phyloP scores from a whole-genome alignment of 129 eudicot genomes.

The Glebionis coronaria region DNA sequence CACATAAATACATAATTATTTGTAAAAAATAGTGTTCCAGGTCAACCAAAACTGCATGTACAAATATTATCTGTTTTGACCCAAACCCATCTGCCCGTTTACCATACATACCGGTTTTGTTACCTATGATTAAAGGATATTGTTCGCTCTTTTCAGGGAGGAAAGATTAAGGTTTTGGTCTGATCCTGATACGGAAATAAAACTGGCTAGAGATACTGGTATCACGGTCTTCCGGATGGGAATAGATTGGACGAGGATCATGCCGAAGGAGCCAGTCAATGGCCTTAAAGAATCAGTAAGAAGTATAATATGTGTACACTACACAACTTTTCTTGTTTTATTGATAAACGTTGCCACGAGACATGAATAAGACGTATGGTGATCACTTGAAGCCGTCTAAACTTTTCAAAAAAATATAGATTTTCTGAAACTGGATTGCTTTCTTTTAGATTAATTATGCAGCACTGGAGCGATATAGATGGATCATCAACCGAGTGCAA shows the following conservation, averaged over 20 bases:
- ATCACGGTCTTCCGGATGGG: slow-evolving; percentile 93
- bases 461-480: slow-evolving; percentile 90
- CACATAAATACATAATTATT: not conserved
- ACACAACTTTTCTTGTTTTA: not conserved
- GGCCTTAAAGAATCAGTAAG: slow-evolving; percentile 75
- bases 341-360: slow-evolving; percentile 14
- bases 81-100: not conserved
- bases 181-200: slow-evolving; percentile 94
- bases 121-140: not conserved
- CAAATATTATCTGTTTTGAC: not conserved
- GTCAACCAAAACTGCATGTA: not conserved
- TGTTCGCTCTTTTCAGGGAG: slow-evolving; percentile 58
- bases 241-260: slow-evolving; percentile 93
- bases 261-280: slow-evolving; percentile 83
- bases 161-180: slow-evolving; percentile 99
- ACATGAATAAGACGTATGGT: slow-evolving; percentile 6
- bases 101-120: not conserved
- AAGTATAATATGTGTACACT: slow-evolving; percentile 12
- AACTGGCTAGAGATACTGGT: slow-evolving; percentile 87
- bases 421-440: slow-evolving; percentile 16
- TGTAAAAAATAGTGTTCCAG: not conserved
- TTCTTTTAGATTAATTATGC: slow-evolving; percentile 76
- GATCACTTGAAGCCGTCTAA: slow-evolving; percentile 7
- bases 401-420: not conserved
- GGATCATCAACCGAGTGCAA: slow-evolving; percentile 81